These are phyloP conservation scores for Melastoma candidum DNA, from an alignment of 441 rosid genomes.

Conservation along the genomic window DNA sequence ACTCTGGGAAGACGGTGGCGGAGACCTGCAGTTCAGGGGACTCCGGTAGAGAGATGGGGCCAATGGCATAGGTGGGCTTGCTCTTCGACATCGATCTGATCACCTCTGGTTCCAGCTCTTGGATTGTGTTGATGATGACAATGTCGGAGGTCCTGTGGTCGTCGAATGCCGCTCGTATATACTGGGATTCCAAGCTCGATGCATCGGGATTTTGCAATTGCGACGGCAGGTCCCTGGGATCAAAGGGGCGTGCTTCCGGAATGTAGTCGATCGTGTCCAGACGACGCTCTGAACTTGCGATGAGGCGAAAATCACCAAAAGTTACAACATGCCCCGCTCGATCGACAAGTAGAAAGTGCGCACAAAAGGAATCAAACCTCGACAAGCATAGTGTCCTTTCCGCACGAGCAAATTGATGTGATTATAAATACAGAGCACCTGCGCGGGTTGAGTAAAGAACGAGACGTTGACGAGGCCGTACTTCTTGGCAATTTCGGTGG, in stretches of 20 bases:
- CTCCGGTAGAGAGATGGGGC: constrained; percentile 42
- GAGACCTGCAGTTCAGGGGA: constrained; percentile 23
- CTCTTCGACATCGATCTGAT: constrained; percentile 25
- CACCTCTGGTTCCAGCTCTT: constrained; percentile 37
- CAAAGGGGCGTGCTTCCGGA: constrained; percentile 42
- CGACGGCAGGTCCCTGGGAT: constrained; percentile 47
- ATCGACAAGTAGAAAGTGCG: too few relatives aligned
- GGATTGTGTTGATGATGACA: constrained; percentile 44
- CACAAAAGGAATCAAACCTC: constrained; percentile 19
- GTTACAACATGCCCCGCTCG: too few relatives aligned
- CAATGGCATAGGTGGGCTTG: constrained; percentile 33
- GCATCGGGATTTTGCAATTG: constrained; percentile 37
- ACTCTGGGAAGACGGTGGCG: constrained; percentile 55
- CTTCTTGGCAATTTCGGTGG: constrained; percentile 45
- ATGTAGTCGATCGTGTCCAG: constrained; percentile 40
- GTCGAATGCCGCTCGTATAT: constrained; percentile 35
- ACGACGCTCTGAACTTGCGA: constrained; percentile 22
- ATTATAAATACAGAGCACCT: constrained; percentile 44
- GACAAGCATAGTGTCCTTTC: constrained; percentile 46
- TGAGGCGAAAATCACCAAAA: too few relatives aligned
- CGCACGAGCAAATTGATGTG: constrained; percentile 50
- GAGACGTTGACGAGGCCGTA: constrained; percentile 45
- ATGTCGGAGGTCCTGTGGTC: constrained; percentile 42
- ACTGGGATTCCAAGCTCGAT: constrained; percentile 27
- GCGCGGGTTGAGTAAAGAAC: constrained; percentile 66